Evolutionary conservation across 345 rosid species (phyloP), one percentile per base, ranked within the genome.

Genomic region (Ricinus communis): DNA sequence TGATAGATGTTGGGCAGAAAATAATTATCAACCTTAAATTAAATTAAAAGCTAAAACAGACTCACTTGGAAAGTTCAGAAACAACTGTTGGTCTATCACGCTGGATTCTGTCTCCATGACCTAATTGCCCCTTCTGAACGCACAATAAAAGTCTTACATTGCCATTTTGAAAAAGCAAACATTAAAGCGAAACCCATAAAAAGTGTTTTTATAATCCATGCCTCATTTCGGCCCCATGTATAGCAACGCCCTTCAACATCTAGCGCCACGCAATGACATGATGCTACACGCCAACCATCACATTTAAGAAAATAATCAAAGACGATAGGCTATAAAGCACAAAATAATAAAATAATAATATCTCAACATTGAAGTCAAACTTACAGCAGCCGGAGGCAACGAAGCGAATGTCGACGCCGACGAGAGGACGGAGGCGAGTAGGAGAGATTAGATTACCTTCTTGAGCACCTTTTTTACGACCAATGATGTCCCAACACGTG

Each of bases 171-270:
- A 66, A n/a, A n/a, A n/a, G n/a, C n/a, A n/a, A n/a, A 70, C 55
- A 19, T 72, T 40, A 9, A 24, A 1, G 19, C 69, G 13, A 41
- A 25, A 61, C 21, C 50, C n/a, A 57, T 4, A 38, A 38, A 38
- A 38, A 38, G 43, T 38, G 1, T 8, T 8, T 43, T 43, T 43
- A 43, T 8, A 12, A 71, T 74, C 9, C 83, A 70, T 79, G 78
- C 99, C 90, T 95, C 99, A 70, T 95, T 95, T 45, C 97, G 93
- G 33, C 99, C 99, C 99, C 98, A 95, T 1, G 99, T 95, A 68
- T 90, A 92, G 79, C 98, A 95, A 74, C 96, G 91, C 69, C 99
- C 99, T 77, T 88, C 92, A 68, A 85, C 91, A 72, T 95, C 98
- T 84, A 95, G 79, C 1, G 99, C 99, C 80, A 95, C 98, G 68